Base-by-base conservation (phyloP, 495 filamentous ascomycete species). In the Tuber brumale region DNA sequence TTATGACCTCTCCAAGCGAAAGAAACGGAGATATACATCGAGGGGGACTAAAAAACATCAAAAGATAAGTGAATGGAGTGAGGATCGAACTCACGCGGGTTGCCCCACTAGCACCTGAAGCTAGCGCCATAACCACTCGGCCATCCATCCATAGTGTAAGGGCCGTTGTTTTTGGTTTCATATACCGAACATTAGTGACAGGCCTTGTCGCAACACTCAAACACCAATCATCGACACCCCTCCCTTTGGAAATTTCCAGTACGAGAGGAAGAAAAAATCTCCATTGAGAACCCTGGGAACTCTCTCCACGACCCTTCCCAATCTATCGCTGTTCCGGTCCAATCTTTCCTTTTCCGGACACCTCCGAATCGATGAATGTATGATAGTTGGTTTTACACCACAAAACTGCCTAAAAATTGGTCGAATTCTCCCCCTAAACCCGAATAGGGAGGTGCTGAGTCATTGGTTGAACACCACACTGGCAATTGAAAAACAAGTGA, bases 91-190 rank as follows among this genome's bases (percentile, higher is more conserved):
- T 81, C 78, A 81, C 79, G 79, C 79, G 79, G 79, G 74, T 81
- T 81, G 74, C 79, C 78, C 79, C 79, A 81, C 79, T 81, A 81
- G 79, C 79, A 81, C 79, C 79, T 81, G 79, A 81, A 81, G 79
- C 79, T 81, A 81, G 79, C 79, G 79, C 79, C 79, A 80, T 81
- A 81, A 81, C 79, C 79, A 81, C 79, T 81, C 79, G 79, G 79
- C 79, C 79, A 81, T 80, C 78, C 77, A 80, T 80, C 78, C 78
- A 16, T 31, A 35, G 27, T 14, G 51, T 31, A n/a, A 61, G 2
- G 18, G 0, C 6, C 5, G 46, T 23, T 18, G 57, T 35, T 66
- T 66, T 66, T 66, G 7, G 31, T 35, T 66, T 18, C 16, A 31
- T 66, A 35, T 18, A 35, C 27, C 14, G 35, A 66, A 66, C 57